Conservation (phyloP, 2,329 filamentous ascomycete genomes). For the Ophiostoma sp. region DNA sequence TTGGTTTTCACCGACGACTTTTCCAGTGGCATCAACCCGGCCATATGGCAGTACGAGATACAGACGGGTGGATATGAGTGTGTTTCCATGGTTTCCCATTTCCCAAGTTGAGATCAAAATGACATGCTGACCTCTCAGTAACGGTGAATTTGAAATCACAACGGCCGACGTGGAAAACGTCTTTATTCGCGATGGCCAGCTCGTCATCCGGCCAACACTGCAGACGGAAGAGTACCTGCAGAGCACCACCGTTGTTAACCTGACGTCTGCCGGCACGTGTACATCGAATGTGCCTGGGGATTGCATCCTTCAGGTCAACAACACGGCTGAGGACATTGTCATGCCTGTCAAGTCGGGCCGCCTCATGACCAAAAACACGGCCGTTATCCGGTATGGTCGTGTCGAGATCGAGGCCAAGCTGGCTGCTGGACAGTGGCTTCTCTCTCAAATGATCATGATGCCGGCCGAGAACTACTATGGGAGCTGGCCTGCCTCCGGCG, state of each 20-base stretch:
- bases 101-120: neutral
- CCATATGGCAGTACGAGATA: conserved; percentile 25
- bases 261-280: conserved; percentile 35
- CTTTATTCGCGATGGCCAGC: conserved; percentile 27
- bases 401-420: conserved; percentile 28
- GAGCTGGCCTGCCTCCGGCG: conserved; percentile 28
- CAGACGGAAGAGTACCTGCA: conserved; percentile 20
- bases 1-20: conserved; percentile 28
- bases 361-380: conserved; percentile 27
- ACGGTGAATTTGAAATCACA: conserved; percentile 22
- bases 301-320: conserved; percentile 22
- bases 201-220: conserved; percentile 25
- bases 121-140: neutral
- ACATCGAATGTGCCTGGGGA: conserved; percentile 5
- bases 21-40: conserved; percentile 26
- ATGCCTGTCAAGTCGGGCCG: conserved; percentile 26
- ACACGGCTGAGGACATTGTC: conserved; percentile 24
- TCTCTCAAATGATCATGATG: conserved; percentile 26
- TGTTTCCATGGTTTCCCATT: neutral
- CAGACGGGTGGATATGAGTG: conserved; percentile 27
- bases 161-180: conserved; percentile 26
- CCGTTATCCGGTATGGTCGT: conserved; percentile 27
- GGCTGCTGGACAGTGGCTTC: conserved; percentile 30
- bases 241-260: conserved; percentile 32
- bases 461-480: conserved; percentile 27